phyloP scores from a whole-genome alignment of 768 basidiomycete genomes.

The Cyclocybe cylindracea region DNA sequence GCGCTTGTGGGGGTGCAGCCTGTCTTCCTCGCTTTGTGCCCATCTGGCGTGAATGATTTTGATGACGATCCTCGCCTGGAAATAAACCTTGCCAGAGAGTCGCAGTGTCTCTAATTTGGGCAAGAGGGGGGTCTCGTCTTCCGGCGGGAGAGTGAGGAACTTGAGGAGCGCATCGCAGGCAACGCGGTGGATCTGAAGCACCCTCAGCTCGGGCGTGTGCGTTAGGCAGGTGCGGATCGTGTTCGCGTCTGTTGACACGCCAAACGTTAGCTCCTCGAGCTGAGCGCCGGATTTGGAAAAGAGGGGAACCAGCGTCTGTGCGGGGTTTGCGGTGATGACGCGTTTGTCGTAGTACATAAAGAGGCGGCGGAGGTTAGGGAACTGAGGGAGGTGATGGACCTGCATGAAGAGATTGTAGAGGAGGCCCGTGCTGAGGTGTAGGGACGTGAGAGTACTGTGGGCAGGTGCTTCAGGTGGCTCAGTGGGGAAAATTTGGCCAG shows the following conservation, averaged over 20 bases:
- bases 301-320: neutral
- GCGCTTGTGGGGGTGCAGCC: neutral
- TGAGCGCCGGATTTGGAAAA: slow-evolving; percentile 2
- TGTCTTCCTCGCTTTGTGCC: neutral
- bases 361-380: slow-evolving; percentile 4
- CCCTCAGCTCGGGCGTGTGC: slow-evolving; percentile 1
- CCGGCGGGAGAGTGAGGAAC: neutral
- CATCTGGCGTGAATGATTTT: slow-evolving; percentile 3
- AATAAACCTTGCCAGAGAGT: slow-evolving; percentile 7
- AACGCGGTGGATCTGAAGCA: slow-evolving; percentile 6
- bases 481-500: no score
- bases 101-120: slow-evolving; percentile 1
- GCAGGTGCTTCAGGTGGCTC: no score
- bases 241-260: neutral
- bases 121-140: neutral
- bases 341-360: slow-evolving; percentile 9
- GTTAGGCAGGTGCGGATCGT: neutral
- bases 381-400: slow-evolving; percentile 5
- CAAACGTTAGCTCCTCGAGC: slow-evolving; percentile 1
- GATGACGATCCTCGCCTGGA: neutral
- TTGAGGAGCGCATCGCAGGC: neutral
- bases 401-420: slow-evolving; percentile 1
- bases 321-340: neutral
- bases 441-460: neutral
- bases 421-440: slow-evolving; percentile 6